A percentile compares a stretch with the other conserved stretches of the same genome.
Conservation (phyloP, 2,329 filamentous ascomycete species). For the Esteya vermicola region DNA sequence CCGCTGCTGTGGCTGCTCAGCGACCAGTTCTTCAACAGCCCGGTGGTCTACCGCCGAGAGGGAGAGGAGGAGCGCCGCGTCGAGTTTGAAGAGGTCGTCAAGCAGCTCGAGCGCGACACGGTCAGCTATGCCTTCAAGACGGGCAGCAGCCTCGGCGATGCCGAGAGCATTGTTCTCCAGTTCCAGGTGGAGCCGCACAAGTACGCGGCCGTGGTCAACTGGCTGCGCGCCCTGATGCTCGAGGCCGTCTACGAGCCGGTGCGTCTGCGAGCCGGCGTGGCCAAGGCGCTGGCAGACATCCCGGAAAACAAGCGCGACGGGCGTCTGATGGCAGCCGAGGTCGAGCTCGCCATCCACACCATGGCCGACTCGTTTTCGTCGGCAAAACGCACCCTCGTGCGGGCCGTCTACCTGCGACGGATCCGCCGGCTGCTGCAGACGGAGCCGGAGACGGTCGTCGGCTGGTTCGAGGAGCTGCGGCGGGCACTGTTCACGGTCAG, state of each 20-base stretch:
- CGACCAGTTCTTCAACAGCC: slow-evolving; percentile 90
- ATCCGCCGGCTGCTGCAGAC: slow-evolving; percentile 66
- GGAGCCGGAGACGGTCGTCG: slow-evolving; percentile 62
- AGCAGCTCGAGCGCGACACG: slow-evolving; percentile 81
- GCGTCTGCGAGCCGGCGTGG: slow-evolving; percentile 48
- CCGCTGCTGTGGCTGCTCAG: slow-evolving; percentile 74
- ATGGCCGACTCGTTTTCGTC: slow-evolving; percentile 62
- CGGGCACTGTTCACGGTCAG: slow-evolving; percentile 64
- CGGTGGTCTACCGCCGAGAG: slow-evolving; percentile 54
- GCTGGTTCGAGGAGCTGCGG: slow-evolving; percentile 65
- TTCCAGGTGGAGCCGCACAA: slow-evolving; percentile 83
- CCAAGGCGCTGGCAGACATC: slow-evolving; percentile 79
- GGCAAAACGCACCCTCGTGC: slow-evolving; percentile 70
- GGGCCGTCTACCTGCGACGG: slow-evolving; percentile 73
- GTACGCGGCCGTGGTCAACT: slow-evolving; percentile 67
- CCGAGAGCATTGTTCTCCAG: slow-evolving; percentile 66
- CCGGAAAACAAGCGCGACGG: slow-evolving; percentile 86
- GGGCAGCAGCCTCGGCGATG: slow-evolving; percentile 55
- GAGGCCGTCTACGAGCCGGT: slow-evolving; percentile 72
- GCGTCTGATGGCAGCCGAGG: slow-evolving; percentile 46
- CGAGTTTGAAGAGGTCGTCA: slow-evolving; percentile 84
- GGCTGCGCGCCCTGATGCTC: slow-evolving; percentile 77
- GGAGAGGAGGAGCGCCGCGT: slow-evolving; percentile 65
- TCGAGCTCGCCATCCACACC: slow-evolving; percentile 68
- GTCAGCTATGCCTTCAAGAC: slow-evolving; percentile 66